phyloP scores from a whole-genome alignment of 2,329 filamentous ascomycete species.

The Neoascochyta sp. region DNA sequence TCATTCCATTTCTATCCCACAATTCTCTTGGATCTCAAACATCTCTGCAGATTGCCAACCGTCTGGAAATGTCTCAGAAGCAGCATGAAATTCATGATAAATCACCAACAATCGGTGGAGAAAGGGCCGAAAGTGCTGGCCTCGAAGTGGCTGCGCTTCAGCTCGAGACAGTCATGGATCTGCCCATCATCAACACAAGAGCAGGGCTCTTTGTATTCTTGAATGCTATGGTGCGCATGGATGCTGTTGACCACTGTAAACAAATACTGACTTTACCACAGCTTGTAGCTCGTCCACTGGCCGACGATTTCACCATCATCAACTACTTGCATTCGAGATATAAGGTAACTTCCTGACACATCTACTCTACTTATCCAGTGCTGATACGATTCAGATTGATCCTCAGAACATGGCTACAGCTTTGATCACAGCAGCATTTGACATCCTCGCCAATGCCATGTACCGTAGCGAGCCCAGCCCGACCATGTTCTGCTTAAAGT shows the following conservation, averaged over 20 bases:
- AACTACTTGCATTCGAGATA: slow-evolving; percentile 83
- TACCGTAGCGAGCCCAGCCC: slow-evolving; percentile 62
- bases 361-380: slow-evolving; percentile 9
- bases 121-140: slow-evolving; percentile 35
- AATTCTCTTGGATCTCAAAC: slow-evolving; percentile 51
- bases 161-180: slow-evolving; percentile 57
- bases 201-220: slow-evolving; percentile 83
- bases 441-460: slow-evolving; percentile 81
- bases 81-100: slow-evolving; percentile 43
- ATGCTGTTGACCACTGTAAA: neutral
- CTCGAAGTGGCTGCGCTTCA: slow-evolving; percentile 47
- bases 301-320: slow-evolving; percentile 76
- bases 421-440: slow-evolving; percentile 82
- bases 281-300: slow-evolving; percentile 75
- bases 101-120: slow-evolving; percentile 44
- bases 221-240: slow-evolving; percentile 65
- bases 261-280: slow-evolving; percentile 43
- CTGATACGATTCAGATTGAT: slow-evolving; percentile 58
- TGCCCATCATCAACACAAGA: slow-evolving; percentile 70
- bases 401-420: slow-evolving; percentile 74
- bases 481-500: slow-evolving; percentile 70
- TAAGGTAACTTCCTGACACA: slow-evolving; percentile 53
- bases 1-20: slow-evolving; percentile 50
- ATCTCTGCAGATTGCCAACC: slow-evolving; percentile 47
- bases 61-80: slow-evolving; percentile 40